Conservation (phyloP, 2,329 filamentous ascomycete genomes). For the Aspergillus flavus region DNA sequence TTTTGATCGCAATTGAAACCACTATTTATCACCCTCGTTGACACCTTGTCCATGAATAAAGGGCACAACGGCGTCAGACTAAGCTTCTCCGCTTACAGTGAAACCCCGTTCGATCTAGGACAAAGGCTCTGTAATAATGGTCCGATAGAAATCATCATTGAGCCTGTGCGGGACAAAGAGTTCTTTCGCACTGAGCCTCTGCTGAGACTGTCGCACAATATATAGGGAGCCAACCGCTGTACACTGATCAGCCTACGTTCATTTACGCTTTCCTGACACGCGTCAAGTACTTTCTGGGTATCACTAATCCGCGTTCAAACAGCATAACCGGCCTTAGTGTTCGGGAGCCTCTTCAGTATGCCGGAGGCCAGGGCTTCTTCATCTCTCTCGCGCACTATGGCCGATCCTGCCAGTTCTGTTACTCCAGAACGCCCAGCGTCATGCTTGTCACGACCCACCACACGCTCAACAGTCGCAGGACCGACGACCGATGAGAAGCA, state of each 20-base stretch:
- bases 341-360: not conserved
- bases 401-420: not conserved
- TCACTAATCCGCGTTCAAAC: not conserved
- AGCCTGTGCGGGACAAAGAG: not conserved
- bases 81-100: not conserved
- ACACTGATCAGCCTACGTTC: not conserved
- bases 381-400: not conserved
- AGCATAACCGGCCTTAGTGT: not conserved
- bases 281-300: not conserved
- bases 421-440: not conserved
- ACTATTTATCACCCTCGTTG: not conserved
- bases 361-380: not conserved
- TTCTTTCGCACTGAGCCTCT: not conserved
- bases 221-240: not conserved
- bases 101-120: not conserved
- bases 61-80: not conserved
- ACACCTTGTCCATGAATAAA: not conserved
- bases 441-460: not conserved
- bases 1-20: not conserved
- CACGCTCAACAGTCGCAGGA: not conserved
- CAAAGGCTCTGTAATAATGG: conserved; percentile 1
- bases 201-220: not conserved
- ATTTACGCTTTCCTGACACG: not conserved
- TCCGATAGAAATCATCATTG: not conserved
- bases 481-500: not conserved